Base-by-base conservation (phyloP, 139 green algal species). In the Pleodorina starrii region DNA sequence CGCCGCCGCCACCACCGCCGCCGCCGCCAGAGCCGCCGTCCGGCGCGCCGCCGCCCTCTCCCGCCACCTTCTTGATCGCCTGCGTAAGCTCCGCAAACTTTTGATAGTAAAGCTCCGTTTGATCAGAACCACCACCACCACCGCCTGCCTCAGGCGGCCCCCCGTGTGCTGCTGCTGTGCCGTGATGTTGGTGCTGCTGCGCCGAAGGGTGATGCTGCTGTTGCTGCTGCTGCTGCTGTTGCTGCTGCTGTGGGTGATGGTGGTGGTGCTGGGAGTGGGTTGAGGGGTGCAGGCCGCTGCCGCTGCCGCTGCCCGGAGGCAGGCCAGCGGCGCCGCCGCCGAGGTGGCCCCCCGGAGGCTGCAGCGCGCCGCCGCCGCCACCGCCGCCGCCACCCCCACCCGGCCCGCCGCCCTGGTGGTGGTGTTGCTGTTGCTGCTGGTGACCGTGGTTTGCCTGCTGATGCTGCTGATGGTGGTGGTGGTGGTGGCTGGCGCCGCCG, bases 81-180 rank as follows among this genome's bases (percentile, higher is more conserved):
- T 85, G 36, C 6, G 78, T 74, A 7, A 85, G 38, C 78, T 85
- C 78, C 38, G 54, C 35, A 27, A 85, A 85, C 57, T 85, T 85
- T 36, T 85, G 78, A 35, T 57, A 57, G 54, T 85, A 85, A 36
- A 85, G 35, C n/a, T 84, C 50, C 17, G 50, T 38, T 12, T 66
- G 44, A n/a, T 83, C 72, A 0, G 50, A 59, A 17, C 73, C 73
- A 16, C 40, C 73, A n/a, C 25, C 72, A 0, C 16, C 38, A 14
- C 73, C 73, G 19, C 73, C 73, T 25, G 9, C 73, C 68, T 77
- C 35, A 23, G 57, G 21, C 17, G 57, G 57, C 57, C 5, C 21
- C 12, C 57, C 57, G 57, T 11, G 21, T 29, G 57, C 69, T 29
- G 36, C 32, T 21, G 35, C 68, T 46, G 68, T 12, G 54, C 54